Evolutionary conservation across 2,329 filamentous ascomycete genomes (phyloP).

Genomic region (Exophiala sp.): DNA sequence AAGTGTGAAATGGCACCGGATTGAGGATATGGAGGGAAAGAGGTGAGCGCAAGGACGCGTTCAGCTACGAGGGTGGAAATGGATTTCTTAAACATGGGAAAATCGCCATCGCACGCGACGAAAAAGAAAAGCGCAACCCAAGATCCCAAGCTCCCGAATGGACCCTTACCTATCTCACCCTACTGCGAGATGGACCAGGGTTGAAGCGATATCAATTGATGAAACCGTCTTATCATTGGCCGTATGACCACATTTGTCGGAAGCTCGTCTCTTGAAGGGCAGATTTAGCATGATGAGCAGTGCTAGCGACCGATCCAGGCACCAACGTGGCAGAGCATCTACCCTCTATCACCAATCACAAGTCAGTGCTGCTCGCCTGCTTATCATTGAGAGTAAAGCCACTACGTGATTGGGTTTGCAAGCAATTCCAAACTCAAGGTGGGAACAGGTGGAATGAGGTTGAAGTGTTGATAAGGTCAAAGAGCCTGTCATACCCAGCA

Average conservation of each 20-base stretch:
- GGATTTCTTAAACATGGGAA: constrained; percentile 5
- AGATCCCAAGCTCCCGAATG: not conserved
- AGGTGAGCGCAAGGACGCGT: constrained; percentile 2
- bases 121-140: constrained; percentile 11
- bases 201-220: constrained; percentile 20
- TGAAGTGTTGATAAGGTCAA: not conserved
- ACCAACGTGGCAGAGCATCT: constrained; percentile 9
- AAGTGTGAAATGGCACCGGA: not conserved
- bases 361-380: constrained; percentile 3
- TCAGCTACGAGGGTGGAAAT: not conserved
- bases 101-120: constrained; percentile 8
- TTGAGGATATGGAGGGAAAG: not conserved
- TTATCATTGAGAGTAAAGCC: constrained; percentile 10
- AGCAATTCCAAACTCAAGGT: constrained; percentile 4
- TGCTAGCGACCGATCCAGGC: constrained; percentile 12
- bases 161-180: constrained; percentile 1
- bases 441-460: too few species aligned
- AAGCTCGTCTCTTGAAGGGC: constrained; percentile 4
- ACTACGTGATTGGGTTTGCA: constrained; percentile 10
- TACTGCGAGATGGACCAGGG: constrained; percentile 11
- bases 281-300: not conserved
- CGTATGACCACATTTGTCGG: not conserved
- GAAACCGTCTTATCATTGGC: constrained; percentile 5
- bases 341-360: not conserved
- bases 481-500: not conserved